A percentile compares a stretch with the other conserved stretches of the same genome.
Conservation (phyloP, 805 yeast genomes). For the Kluyveromyces lactis region DNA sequence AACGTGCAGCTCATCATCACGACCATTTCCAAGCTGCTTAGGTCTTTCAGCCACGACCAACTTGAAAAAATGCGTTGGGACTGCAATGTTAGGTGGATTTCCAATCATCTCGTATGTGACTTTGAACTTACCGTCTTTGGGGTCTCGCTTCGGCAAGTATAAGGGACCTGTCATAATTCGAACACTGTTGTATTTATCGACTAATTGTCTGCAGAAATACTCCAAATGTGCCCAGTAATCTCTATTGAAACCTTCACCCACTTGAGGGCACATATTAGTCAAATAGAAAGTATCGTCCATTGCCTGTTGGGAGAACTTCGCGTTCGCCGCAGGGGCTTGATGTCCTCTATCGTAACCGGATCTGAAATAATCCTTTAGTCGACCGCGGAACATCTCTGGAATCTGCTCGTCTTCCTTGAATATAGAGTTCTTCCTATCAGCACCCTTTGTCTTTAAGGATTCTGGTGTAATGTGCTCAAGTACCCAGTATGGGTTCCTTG, state of each 20-base stretch:
- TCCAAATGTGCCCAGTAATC: conserved; percentile 98
- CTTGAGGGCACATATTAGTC: conserved; percentile 93
- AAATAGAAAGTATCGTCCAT: conserved; percentile 92
- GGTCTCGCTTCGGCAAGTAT: conserved; percentile 69
- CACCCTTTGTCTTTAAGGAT: conserved; percentile 47
- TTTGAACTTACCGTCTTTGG: conserved; percentile 71
- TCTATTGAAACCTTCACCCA: conserved; percentile 94
- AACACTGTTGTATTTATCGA: conserved; percentile 63
- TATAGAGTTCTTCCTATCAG: conserved; percentile 71
- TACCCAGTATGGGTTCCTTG: conserved; percentile 79
- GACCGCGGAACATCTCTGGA: conserved; percentile 69
- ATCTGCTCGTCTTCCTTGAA: conserved; percentile 82
- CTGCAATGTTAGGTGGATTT: conserved; percentile 92
- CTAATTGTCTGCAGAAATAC: conserved; percentile 73
- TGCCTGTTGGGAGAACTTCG: conserved; percentile 80
- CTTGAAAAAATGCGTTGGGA: conserved; percentile 95
- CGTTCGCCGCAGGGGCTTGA: conserved; percentile 97
- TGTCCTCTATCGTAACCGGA: conserved; percentile 97
- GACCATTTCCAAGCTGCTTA: conserved; percentile 23
- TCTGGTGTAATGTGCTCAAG: conserved; percentile 80
- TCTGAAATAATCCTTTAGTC: conserved; percentile 79
- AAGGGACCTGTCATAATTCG: conserved; percentile 91
- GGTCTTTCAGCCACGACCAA: conserved; percentile 75
- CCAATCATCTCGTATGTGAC: conserved; percentile 92
- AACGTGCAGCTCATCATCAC: conserved; percentile 43